Base-by-base conservation (phyloP, 2,329 filamentous ascomycete genomes). In the Fusarium xylarioides region DNA sequence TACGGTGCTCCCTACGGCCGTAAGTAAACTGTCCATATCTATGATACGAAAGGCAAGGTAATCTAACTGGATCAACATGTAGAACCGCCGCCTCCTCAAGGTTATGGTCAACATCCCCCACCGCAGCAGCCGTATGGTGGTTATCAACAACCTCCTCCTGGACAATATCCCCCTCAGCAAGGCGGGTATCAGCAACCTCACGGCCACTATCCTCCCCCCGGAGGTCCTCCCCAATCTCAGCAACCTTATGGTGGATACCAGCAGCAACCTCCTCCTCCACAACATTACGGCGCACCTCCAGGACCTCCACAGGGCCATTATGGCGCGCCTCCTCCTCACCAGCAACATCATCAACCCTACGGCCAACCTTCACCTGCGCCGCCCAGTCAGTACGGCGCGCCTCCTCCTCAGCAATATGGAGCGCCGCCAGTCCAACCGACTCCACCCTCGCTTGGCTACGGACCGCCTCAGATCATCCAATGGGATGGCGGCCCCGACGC, bases 381-480 rank as follows among this genome's bases (percentile, higher is more conserved):
- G 14, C 71, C 64, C 18, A 64, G 50, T 43, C 78, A 79, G 34
- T 83, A 84, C 59, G 80, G 82, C 11, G 78, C 79, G 15, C 79
- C 74, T 65, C 67, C 67, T 47, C 74, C 76, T 28, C 79, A 79
- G n/a, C 79, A 80, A 34, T 83, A 83, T 47, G 83, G 82, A 42
- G 84, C 84, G 7, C 84, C 82, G 34, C 82, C 77, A 43, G 74
- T 76, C 12, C 85, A 88, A 46, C 89, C 92, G 16, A 90, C 91
- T 2, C 87, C 89, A 16, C 89, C 93, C 2, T 93, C 93, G 0
- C 82, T 88, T 1, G 95, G 95, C 40, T 98, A 97, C 78, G 90
- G 90, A 6, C 87, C 92, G 0, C 89, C 90, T 18, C 92, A 93
- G 77, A 85, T 89, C 50, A 92, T 93, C 47, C 86, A 89, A 35